Evolutionary conservation across 768 basidiomycete genomes (phyloP).

Genomic region (Boletus sp.): DNA sequence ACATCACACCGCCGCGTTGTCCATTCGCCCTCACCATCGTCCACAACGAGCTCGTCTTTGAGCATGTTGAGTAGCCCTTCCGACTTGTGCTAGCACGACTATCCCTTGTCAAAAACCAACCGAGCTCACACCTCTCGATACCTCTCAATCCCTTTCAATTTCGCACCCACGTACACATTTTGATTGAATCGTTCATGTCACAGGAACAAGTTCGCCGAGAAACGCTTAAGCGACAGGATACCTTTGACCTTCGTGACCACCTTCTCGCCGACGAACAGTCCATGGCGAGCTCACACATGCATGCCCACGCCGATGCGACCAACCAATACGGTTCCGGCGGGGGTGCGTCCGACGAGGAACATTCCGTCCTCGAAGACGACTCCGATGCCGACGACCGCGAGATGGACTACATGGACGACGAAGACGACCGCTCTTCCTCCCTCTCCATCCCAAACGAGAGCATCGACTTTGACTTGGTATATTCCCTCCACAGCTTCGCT

Average conservation of each 20-base stretch:
- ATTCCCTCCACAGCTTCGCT: slow-evolving; percentile 92
- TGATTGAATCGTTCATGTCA: slow-evolving; percentile 20
- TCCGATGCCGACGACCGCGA: slow-evolving; percentile 72
- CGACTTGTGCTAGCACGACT: not conserved
- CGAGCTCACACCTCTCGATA: not conserved
- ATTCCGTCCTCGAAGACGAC: slow-evolving; percentile 83
- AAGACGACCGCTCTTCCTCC: slow-evolving; percentile 75
- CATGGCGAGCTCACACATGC: slow-evolving; percentile 44
- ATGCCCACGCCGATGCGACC: slow-evolving; percentile 46
- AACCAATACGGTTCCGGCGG: slow-evolving; percentile 34
- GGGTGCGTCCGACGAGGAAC: slow-evolving; percentile 64
- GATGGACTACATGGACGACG: slow-evolving; percentile 64
- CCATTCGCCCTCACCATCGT: slow-evolving; percentile 5
- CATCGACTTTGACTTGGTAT: slow-evolving; percentile 91
- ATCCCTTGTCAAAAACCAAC: not conserved
- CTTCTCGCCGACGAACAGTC: slow-evolving; percentile 51
- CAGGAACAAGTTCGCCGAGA: slow-evolving; percentile 24
- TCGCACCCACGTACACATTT: not conserved
- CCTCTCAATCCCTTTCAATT: not conserved
- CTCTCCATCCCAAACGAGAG: slow-evolving; percentile 88
- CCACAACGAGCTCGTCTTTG: slow-evolving; percentile 12
- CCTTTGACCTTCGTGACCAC: slow-evolving; percentile 69
- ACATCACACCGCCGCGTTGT: not conserved
- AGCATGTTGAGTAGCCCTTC: slow-evolving; percentile 16
- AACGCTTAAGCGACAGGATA: slow-evolving; percentile 47